Evolutionary conservation across 2,329 filamentous ascomycete genomes (phyloP), one percentile per base, ranked within the genome.

Genomic region (Trichoderma semiorbis): DNA sequence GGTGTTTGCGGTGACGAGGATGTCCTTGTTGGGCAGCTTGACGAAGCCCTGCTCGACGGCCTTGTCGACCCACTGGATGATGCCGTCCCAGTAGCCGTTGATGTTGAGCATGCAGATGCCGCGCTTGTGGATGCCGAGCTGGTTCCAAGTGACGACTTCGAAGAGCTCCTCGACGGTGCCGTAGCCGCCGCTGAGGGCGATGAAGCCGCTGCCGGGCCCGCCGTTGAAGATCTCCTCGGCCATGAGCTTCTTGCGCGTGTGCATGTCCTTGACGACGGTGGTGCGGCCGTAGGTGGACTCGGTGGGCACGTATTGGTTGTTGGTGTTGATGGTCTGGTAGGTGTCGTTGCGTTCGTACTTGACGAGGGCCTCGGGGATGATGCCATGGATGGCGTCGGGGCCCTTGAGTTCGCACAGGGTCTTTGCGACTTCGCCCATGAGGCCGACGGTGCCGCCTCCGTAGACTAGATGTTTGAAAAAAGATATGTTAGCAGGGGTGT

Each of bases 91-190:
- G 82, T 97, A 98, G 0, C 94, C 94, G 69, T 95, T 90, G 30
- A 98, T 87, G 80, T 98, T 98, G 76, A 93, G 89, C 63, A 98
- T 84, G 69, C 95, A 90, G 60, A 98, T 90, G 4, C 92, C 93
- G 64, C 88, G 86, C 76, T 86, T 87, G 82, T 98, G 96, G 75
- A 99, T 98, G 1, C 96, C 95, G 64, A 99, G 84, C 84, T 98
- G 96, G 81, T 98, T 98, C 95, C 96, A 99, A 12, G 93, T 97
- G 30, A 90, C 91, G 3, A 93, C 90, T 84, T 97, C 93, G 82
- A 97, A 94, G 79, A 99, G 87, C 86, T 99, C 96, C 84, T 99
- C 96, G 80, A 98, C 88, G 2, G 96, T 99, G 24, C 96, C 96
- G 81, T 95, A 99, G 0, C 96, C 96, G 57, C 95, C 95, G 70